A percentile compares a stretch with the other conserved stretches of the same genome.
These are phyloP conservation scores for Mycena filopes DNA, from an alignment of 768 basidiomycete species.

Conservation along the genomic window DNA sequence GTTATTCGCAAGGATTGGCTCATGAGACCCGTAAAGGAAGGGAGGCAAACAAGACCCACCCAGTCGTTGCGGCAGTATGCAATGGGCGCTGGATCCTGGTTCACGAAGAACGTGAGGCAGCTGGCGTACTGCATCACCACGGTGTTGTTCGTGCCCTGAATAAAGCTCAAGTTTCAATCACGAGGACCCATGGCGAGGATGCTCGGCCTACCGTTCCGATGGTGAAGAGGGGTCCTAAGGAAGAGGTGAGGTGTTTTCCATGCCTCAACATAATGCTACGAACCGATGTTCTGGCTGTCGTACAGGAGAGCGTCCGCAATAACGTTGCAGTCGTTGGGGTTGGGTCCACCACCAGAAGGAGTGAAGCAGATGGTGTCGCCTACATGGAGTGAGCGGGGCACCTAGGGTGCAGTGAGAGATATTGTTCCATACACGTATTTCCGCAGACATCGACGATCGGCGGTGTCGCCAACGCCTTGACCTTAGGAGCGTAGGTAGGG, in stretches of 20 bases:
- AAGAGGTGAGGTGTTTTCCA: background rate
- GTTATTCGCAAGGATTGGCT: constrained; percentile 27
- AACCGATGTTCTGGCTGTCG: constrained; percentile 57
- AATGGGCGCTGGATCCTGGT: constrained; percentile 52
- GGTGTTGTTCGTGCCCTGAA: constrained; percentile 47
- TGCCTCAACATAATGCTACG: constrained; percentile 11
- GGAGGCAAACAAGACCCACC: constrained; percentile 48
- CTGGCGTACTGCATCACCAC: constrained; percentile 52
- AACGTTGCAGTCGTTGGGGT: constrained; percentile 59
- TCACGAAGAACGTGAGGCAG: constrained; percentile 60
- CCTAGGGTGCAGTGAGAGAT: too few species aligned
- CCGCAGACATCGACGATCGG: constrained; percentile 55
- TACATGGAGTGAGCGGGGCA: too few species aligned
- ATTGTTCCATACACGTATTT: constrained; percentile 45
- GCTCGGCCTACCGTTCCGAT: constrained; percentile 39
- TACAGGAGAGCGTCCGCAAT: constrained; percentile 61
- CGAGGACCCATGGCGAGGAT: background rate
- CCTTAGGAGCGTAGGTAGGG: constrained; percentile 30
- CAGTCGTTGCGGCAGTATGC: constrained; percentile 59
- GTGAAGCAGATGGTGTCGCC: constrained; percentile 58
- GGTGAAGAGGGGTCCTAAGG: constrained; percentile 44
- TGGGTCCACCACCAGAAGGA: constrained; percentile 57
- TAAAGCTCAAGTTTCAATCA: too few species aligned
- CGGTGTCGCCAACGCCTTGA: constrained; percentile 29
- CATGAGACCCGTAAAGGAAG: too few species aligned